Conservation (phyloP, 2,329 filamentous ascomycete species). For the Arthrocladium fulminans region DNA sequence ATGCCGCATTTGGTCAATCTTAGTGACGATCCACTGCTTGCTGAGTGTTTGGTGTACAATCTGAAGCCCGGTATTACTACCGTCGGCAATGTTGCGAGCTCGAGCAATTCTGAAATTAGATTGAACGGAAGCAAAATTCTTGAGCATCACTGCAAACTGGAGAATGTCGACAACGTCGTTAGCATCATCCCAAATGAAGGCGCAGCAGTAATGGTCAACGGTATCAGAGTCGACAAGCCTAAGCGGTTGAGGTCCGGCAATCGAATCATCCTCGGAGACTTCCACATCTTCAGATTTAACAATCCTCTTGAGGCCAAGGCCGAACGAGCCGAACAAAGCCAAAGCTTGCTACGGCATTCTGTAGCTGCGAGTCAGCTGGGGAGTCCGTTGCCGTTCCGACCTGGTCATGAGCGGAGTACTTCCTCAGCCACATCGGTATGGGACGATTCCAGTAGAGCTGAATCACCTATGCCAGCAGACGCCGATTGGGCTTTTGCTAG, state of each 20-base stretch:
- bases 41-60: constrained; percentile 96
- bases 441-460: constrained; percentile 64
- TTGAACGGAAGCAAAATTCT: constrained; percentile 90
- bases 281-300: constrained; percentile 98
- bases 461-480: constrained; percentile 72
- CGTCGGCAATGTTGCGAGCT: constrained; percentile 86
- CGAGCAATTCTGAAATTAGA: constrained; percentile 75
- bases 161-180: constrained; percentile 88
- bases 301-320: constrained; percentile 92
- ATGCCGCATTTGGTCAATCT: constrained; percentile 98
- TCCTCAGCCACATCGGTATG: constrained; percentile 73
- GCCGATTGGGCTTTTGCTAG: constrained; percentile 93
- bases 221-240: constrained; percentile 75
- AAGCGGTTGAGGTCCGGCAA: constrained; percentile 84
- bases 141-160: constrained; percentile 85
- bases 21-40: constrained; percentile 85
- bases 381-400: constrained; percentile 53
- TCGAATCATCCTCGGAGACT: constrained; percentile 91
- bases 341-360: constrained; percentile 75
- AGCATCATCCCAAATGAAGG: constrained; percentile 80
- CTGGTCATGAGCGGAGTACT: constrained; percentile 66
- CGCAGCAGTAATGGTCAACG: constrained; percentile 98
- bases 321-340: constrained; percentile 67
- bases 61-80: constrained; percentile 90
- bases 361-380: constrained; percentile 55